Evolutionary conservation across 805 yeast genomes (phyloP).

Genomic region (Ogataea haglerorum): DNA sequence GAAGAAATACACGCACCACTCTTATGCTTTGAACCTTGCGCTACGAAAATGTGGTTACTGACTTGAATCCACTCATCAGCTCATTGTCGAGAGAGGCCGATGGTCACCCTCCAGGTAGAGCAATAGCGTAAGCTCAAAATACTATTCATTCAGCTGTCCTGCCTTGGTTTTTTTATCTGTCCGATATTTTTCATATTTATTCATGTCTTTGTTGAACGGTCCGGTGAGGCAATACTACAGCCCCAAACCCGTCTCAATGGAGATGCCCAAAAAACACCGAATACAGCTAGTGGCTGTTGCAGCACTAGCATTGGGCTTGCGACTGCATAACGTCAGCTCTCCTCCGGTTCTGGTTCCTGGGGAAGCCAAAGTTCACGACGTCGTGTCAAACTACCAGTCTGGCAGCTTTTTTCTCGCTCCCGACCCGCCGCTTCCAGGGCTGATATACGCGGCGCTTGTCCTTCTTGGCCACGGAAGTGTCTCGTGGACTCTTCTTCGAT

Average conservation of each 20-base stretch:
- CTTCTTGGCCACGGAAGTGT: constrained; percentile 56
- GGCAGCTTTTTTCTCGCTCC: constrained; percentile 70
- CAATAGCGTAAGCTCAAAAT: no score
- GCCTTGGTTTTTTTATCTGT: no score
- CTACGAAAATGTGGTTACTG: no score
- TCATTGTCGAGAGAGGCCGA: no score
- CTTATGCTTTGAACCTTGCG: no score
- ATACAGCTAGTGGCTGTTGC: constrained; percentile 16
- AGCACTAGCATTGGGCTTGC: constrained; percentile 45
- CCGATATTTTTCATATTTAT: not conserved
- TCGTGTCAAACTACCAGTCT: constrained; percentile 71
- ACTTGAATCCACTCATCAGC: no score
- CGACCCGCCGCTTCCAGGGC: constrained; percentile 77
- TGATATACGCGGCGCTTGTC: constrained; percentile 64
- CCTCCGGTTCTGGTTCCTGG: constrained; percentile 86
- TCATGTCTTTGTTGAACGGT: constrained; percentile 6
- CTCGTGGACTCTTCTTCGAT: constrained; percentile 54
- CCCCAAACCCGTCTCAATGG: not conserved
- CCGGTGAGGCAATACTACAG: constrained; percentile 11
- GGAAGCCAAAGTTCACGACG: constrained; percentile 90
- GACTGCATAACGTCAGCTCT: constrained; percentile 53
- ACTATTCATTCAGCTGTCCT: not conserved
- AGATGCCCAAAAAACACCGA: constrained; percentile 10
- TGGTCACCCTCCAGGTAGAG: no score
- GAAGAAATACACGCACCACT: no score